Percentiles rank a stretch among this genome's conserved stretches.
These are phyloP conservation scores for Monosporozyma solicola DNA, from an alignment of 805 yeast genomes.

Conservation along the genomic window DNA sequence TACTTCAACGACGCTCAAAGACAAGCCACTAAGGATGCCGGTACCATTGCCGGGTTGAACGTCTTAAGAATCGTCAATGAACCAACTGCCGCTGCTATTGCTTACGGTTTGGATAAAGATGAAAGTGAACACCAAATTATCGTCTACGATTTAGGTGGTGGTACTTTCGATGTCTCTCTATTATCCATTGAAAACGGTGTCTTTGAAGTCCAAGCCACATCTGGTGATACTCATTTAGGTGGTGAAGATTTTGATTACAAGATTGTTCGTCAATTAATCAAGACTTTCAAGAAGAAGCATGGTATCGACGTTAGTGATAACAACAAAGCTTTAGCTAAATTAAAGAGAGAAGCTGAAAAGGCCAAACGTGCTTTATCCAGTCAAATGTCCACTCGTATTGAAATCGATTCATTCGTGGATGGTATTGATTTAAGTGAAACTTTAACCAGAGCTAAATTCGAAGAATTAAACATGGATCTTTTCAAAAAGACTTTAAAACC, in stretches of 20 bases:
- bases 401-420: slow-evolving; percentile 89
- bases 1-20: slow-evolving; percentile 91
- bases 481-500: slow-evolving; percentile 94
- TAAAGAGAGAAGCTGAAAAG: slow-evolving; percentile 96
- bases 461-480: slow-evolving; percentile 86
- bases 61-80: slow-evolving; percentile 85
- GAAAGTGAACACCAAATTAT: slow-evolving; percentile 82
- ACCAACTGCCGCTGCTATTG: slow-evolving; percentile 97
- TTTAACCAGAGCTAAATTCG: slow-evolving; percentile 94
- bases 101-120: slow-evolving; percentile 83
- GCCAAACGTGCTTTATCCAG: slow-evolving; percentile 95
- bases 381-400: slow-evolving; percentile 91
- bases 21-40: slow-evolving; percentile 91
- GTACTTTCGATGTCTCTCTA: slow-evolving; percentile 89
- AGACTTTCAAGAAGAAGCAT: slow-evolving; percentile 87
- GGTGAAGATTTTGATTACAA: slow-evolving; percentile 94
- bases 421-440: slow-evolving; percentile 95
- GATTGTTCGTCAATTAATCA: slow-evolving; percentile 78
- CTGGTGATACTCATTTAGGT: slow-evolving; percentile 96
- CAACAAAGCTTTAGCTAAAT: slow-evolving; percentile 81
- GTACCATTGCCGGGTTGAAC: slow-evolving; percentile 83
- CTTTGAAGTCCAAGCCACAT: slow-evolving; percentile 86
- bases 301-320: slow-evolving; percentile 73
- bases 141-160: slow-evolving; percentile 95
- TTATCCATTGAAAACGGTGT: slow-evolving; percentile 86